Percentiles rank a stretch among this genome's conserved stretches.
Evolutionary conservation across 805 yeast genomes (phyloP).

Genomic region (Nakazawaea laoshanensis): DNA sequence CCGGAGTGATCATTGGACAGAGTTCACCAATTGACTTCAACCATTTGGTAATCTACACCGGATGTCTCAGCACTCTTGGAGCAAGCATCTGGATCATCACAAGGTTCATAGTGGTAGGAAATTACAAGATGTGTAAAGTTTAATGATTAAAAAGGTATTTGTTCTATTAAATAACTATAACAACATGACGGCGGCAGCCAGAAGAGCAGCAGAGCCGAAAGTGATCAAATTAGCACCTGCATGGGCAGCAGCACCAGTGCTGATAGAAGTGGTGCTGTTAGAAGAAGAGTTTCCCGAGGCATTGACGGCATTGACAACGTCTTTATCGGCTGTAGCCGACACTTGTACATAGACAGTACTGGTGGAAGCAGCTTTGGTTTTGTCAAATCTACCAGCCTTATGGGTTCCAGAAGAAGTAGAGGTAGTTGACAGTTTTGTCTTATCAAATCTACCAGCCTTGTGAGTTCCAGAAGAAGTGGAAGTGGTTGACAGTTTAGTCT

Average conservation of each 20-base stretch:
- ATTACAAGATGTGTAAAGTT: neutral
- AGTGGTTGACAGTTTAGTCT: slow-evolving; percentile 26
- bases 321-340: slow-evolving; percentile 10
- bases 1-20: slow-evolving; percentile 36
- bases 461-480: slow-evolving; percentile 39
- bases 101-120: neutral
- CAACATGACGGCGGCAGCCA: slow-evolving; percentile 7
- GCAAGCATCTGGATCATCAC: neutral
- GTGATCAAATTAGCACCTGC: slow-evolving; percentile 13
- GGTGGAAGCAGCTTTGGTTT: slow-evolving; percentile 27
- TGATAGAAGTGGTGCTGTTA: slow-evolving; percentile 14
- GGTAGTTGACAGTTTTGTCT: slow-evolving; percentile 25
- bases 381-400: slow-evolving; percentile 46
- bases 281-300: slow-evolving; percentile 14
- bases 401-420: slow-evolving; percentile 30
- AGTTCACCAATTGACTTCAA: slow-evolving; percentile 16
- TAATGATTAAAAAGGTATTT: neutral
- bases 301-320: slow-evolving; percentile 13
- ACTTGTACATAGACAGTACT: slow-evolving; percentile 25
- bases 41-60: slow-evolving; percentile 12
- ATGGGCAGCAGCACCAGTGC: slow-evolving; percentile 17
- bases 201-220: slow-evolving; percentile 8
- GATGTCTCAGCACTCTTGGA: neutral
- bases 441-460: slow-evolving; percentile 48
- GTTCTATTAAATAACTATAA: neutral